Base-by-base conservation (phyloP, 1,139 yeast species). In the Pichia cactophila region DNA sequence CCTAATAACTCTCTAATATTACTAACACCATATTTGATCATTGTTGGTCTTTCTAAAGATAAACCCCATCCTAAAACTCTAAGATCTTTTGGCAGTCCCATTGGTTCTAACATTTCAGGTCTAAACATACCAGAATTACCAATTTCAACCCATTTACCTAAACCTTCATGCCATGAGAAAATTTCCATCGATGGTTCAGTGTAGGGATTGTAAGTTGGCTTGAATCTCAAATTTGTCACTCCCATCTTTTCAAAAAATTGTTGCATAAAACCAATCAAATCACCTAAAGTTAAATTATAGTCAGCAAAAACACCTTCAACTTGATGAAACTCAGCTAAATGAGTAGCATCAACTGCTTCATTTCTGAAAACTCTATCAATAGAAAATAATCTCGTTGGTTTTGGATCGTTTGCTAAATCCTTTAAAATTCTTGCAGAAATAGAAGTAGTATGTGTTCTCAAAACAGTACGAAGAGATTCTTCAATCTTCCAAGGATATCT, bases 291-390 rank as follows among this genome's bases (percentile, higher is more conserved):
- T 62, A 92, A 75, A 69, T 89, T 86, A 71, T 88, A 90, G 65
- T 95, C 98, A 38, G 97, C 98, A 68, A 94, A 77, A 50, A 94
- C 98, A 73, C 99, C 99, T 73, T 94, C 99, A 55, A 94, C 95
- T 74, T 94, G 99, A 71, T 92, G 97, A 77, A 94, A 94, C 73
- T 94, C 99, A 29, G 98, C 98, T 71, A 94, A 80, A 71, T 94
- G 99, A n/a, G 99, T 94, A 49, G 97, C 98, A 68, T 94, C 99
- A 49, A 94, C 98, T 26, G 99, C 97, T 74, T 94, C 99, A 68
- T 94, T 94, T 74, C 99, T 87, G 86, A 94, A 94, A 56, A 94
- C 99, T 67, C 97, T 81, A 71, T 94, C 99, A 62, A 94, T 94
- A 48, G 96, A 87, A 75, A 94, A 94, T 66, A 88, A 78, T 70